Evolutionary conservation across 75 land plant species (phyloP), one percentile per base, ranked within the genome.

Genomic region (Ceratopteris richardii): DNA sequence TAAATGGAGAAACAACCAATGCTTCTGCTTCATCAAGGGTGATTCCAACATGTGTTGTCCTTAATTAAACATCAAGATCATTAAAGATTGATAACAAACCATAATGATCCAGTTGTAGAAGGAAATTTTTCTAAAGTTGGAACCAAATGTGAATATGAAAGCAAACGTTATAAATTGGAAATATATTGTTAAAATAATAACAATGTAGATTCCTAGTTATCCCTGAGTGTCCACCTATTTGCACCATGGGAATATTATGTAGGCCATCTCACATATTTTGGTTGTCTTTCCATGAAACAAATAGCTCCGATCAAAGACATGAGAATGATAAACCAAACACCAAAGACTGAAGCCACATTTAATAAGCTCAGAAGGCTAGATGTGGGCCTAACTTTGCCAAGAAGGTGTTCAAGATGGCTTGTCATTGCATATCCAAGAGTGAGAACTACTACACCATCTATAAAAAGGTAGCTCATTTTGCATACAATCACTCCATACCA

Each of bases 351-450:
- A 51, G 70, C 58, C 28, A 73, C 64, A 36, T 61, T 73, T 4
- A 65, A 21, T 44, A 65, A 58, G 18, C 76, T 70, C 41, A 73
- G 44, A 0, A 73, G 60, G 55, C 76, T 73, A 44, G 76, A 73
- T 31, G 76, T 73, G 16, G 76, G 76, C 46, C 76, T 62, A 2
- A 28, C 76, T 70, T 73, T 66, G 17, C 71, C 70, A 39, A 73
- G 76, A 39, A 58, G 60, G 37, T 54, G 54, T 46, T 73, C 76
- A 17, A 70, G 76, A 42, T 73, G 61, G 64, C 76, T 54, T 43
- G 76, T 73, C 76, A 73, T 73, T 19, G 70, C 76, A 62, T 73
- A 73, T 18, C 76, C 76, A 56, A 73, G 61, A 40, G 52, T 66
- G 21, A 73, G 61, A 23, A 73, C 76, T 27, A 70, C 76, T 40